These are phyloP conservation scores for Podaxis pistillaris DNA, from an alignment of 768 basidiomycete genomes.

Conservation along the genomic window DNA sequence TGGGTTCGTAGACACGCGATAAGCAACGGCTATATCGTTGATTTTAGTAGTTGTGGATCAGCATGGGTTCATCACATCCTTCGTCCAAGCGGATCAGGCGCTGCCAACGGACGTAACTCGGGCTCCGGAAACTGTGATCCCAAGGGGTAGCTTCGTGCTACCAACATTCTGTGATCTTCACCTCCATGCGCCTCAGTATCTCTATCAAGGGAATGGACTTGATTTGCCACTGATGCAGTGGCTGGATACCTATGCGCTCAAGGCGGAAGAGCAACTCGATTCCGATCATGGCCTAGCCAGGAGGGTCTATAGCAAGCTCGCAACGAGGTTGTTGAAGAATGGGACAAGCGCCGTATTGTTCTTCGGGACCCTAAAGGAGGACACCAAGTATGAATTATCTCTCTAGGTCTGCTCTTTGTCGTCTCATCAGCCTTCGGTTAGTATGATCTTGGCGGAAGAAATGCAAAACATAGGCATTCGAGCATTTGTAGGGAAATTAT, in stretches of 20 bases:
- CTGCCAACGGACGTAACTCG: conserved; percentile 18
- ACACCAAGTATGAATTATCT: conserved; percentile 62
- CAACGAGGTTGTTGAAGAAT: conserved; percentile 59
- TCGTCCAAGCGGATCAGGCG: conserved; percentile 29
- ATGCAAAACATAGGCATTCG: conserved; percentile 75
- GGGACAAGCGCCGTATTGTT: conserved; percentile 79
- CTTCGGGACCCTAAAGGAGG: conserved; percentile 81
- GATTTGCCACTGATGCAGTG: conserved; percentile 84
- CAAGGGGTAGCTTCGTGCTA: conserved; percentile 62
- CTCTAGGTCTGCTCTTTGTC: neutral
- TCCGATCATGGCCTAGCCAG: conserved; percentile 54
- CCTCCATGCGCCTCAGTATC: conserved; percentile 85
- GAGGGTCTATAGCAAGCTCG: conserved; percentile 67
- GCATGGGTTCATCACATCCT: conserved; percentile 51
- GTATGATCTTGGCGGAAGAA: conserved; percentile 72
- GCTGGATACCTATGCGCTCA: conserved; percentile 80
- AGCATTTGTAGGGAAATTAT: conserved; percentile 86
- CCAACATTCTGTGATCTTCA: conserved; percentile 84
- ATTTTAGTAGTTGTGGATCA: conserved; percentile 28
- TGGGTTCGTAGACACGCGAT: conserved; percentile 35
- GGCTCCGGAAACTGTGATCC: conserved; percentile 31
- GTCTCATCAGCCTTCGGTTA: conserved; percentile 26
- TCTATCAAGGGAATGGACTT: conserved; percentile 85
- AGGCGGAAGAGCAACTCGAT: conserved; percentile 78
- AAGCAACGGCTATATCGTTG: neutral